These are phyloP conservation scores for Polytrichum formosum DNA, from an alignment of 225 moss, liverwort and hornwort genomes.

Conservation along the genomic window DNA sequence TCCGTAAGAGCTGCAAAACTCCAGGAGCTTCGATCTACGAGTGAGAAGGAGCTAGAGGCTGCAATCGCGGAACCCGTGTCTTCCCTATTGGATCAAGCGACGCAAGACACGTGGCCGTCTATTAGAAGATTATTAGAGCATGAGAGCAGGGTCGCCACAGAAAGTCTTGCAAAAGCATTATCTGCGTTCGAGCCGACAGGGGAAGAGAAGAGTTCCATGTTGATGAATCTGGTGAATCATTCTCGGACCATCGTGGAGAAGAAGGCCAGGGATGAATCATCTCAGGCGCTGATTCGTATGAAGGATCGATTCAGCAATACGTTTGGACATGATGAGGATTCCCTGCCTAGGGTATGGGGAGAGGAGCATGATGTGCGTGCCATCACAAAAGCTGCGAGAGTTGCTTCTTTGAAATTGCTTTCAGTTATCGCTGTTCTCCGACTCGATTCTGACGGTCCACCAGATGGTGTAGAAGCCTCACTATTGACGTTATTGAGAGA, in stretches of 20 bases:
- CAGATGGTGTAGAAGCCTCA: constrained; percentile 60
- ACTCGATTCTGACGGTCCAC: constrained; percentile 26
- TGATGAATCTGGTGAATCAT: constrained; percentile 25
- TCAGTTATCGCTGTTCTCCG: constrained; percentile 78
- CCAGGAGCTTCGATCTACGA: constrained; percentile 29
- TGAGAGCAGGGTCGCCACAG: constrained; percentile 29
- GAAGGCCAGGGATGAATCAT: constrained; percentile 71
- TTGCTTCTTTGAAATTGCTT: constrained; percentile 45
- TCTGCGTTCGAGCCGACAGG: constrained; percentile 62
- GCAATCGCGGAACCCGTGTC: constrained; percentile 49
- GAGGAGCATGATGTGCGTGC: constrained; percentile 77
- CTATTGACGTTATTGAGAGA: constrained; percentile 45
- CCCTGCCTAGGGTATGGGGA: constrained; percentile 83
- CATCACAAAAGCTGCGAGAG: constrained; percentile 72
- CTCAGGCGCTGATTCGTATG: constrained; percentile 78
- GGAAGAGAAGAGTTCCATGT: constrained; percentile 32
- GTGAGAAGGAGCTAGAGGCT: constrained; percentile 48
- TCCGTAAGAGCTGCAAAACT: constrained; percentile 56
- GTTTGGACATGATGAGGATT: constrained; percentile 83
- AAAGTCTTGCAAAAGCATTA: constrained; percentile 26
- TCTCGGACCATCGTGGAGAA: constrained; percentile 65
- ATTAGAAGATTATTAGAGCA: constrained; percentile 60
- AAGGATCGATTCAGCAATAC: constrained; percentile 87
- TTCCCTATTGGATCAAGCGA: constrained; percentile 67
- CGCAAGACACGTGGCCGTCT: constrained; percentile 70